Percentiles rank a stretch among this genome's conserved stretches.
These are phyloP conservation scores for Amphichorda felina DNA, from an alignment of 2,329 filamentous ascomycete genomes.

Conservation along the genomic window DNA sequence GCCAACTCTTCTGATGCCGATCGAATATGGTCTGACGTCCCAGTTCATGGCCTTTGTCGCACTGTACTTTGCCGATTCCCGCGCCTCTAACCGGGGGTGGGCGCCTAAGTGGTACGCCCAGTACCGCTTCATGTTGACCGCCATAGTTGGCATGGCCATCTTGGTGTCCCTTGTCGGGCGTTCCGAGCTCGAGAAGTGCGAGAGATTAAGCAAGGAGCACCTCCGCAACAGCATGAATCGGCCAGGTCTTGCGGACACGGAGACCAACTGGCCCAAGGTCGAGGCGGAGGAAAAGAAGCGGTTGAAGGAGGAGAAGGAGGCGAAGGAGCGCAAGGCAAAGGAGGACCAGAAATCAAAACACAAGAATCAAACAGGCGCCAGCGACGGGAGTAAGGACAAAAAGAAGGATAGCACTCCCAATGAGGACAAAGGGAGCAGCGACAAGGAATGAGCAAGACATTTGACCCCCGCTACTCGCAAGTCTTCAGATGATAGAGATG, in stretches of 20 bases:
- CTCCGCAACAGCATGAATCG: conserved; percentile 25
- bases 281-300: conserved; percentile 26
- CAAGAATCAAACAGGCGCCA: conserved; percentile 9
- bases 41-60: conserved; percentile 80
- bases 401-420: conserved; percentile 5
- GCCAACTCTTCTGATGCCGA: conserved; percentile 76
- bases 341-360: conserved; percentile 5
- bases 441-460: conserved; percentile 4
- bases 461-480: no score
- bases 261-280: conserved; percentile 31
- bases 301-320: conserved; percentile 10
- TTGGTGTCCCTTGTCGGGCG: conserved; percentile 71
- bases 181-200: conserved; percentile 50
- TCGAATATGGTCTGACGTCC: conserved; percentile 73
- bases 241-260: conserved; percentile 18
- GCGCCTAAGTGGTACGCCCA: conserved; percentile 75
- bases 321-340: conserved; percentile 9
- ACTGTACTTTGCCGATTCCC: conserved; percentile 75
- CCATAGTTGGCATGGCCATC: conserved; percentile 75
- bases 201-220: conserved; percentile 17
- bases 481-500: no score
- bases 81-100: conserved; percentile 63
- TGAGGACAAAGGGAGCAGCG: conserved; percentile 5
- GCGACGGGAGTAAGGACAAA: conserved; percentile 5
- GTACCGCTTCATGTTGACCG: conserved; percentile 87